Evolutionary conservation across 2,329 filamentous ascomycete genomes (phyloP), one percentile per base, ranked within the genome.

Genomic region (Xylaria digitata): DNA sequence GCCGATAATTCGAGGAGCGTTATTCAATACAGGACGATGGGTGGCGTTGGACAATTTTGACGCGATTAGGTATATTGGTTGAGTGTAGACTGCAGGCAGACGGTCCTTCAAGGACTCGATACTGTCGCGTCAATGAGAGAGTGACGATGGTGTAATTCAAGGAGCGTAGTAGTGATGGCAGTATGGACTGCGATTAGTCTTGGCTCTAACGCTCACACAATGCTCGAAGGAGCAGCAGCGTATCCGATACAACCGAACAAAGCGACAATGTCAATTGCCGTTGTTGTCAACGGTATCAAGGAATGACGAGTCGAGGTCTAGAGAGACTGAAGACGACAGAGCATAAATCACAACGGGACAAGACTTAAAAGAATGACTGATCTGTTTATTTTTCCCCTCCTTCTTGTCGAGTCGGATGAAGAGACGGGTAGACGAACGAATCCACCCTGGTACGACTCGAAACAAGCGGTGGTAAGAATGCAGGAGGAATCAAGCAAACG

Each of bases 181-280:
- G 40, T 30, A 13, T 23, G 5, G 45, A 30, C 17, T 58, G 34
- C n/a, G 26, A 17, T 46, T 6, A 40, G 45, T 54, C 21, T 54
- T 65, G 45, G 42, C 26, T 63, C 61, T 26, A 15, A n/a, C 23
- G 53, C 30, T n/a, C 49, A 52, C 46, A 61, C 50, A 62, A 46
- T 11, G n/a, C 43, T 60, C 26, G 65, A 66, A 43, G 46, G 65
- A 63, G 61, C 65, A 61, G 37, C 52, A 49, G 58, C 63, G 40
- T 53, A 46, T 62, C 59, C 60, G 59, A 66, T 40, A 40, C 57
- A 60, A 65, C 62, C 34, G 58, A 68, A 69, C 68, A 67, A 69
- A 69, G 66, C 60, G 57, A 54, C 45, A 56, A 34, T 58, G 61
- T 43, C 9, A 30, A 42, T 21, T 37, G 43, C 13, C 2, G 37